Base-by-base conservation (phyloP, 768 basidiomycete species). In the Heimioporus sp. region DNA sequence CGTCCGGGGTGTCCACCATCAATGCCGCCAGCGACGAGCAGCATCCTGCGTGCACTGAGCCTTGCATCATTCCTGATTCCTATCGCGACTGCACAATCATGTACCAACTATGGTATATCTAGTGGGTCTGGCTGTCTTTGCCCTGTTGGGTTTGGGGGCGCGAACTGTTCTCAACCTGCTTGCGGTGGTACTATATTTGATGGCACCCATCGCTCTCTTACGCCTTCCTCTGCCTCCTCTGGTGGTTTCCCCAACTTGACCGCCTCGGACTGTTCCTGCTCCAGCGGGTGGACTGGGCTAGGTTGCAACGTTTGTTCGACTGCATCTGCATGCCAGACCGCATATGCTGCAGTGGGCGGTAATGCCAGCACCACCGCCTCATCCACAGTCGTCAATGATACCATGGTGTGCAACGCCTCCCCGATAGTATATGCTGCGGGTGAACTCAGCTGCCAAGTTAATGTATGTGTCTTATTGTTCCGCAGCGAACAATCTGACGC, bases 141-240 rank as follows among this genome's bases (percentile, higher is more conserved):
- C 67, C 92, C 92, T 5, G 78, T 81, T 20, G 92, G 92, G 12
- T 92, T 90, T 62, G 88, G 87, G 11, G 90, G 87, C 8, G 48
- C 80, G 24, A 79, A 78, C 19, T 93, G 92, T 62, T 76, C 81
- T 1, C 75, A 80, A 51, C 81, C 87, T 0, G 82, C 77, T 2
- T 97, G 94, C 54, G 89, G 89, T 11, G 91, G 91, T 2, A 86
- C 82, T 46, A 81, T 96, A 40, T 92, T 87, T 64, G 83, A 92
- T 61, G 87, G 86, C 49, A 66, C 80, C 3, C 64, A 74, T 45
- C 79, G 84, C n/a, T 68, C 82, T 37, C 65, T 86, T 43, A 70
- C 80, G 12, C 63, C 78, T 16, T 50, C 65, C 30, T 65, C 73
- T 36, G 65, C 72, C 0, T 19, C 57, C 0, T 67, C 72, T 9